Conservation (phyloP, 139 green algal species). For the Chlorella sp. region DNA sequence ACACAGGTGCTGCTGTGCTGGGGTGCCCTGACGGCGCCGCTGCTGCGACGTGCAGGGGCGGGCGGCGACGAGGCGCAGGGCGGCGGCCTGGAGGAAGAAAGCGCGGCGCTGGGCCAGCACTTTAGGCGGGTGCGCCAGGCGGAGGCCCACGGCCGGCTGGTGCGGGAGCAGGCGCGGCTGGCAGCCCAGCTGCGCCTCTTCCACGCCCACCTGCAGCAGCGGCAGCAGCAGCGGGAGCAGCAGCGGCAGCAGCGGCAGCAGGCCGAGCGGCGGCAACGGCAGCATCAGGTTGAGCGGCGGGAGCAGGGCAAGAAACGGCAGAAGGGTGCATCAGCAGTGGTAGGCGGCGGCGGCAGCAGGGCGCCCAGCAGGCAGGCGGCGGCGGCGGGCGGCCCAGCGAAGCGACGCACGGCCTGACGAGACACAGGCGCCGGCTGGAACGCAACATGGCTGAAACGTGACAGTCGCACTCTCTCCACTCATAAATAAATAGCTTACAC, state of each 20-base stretch:
- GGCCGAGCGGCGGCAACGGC: neutral
- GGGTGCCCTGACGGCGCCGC: neutral
- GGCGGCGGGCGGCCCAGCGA: too few species aligned
- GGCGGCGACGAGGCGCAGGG: neutral
- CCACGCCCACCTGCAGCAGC: conserved; percentile 42
- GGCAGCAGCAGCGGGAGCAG: too few species aligned
- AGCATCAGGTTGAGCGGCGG: conserved; percentile 15
- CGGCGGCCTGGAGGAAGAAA: neutral
- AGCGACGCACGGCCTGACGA: too few species aligned
- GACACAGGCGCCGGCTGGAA: too few species aligned
- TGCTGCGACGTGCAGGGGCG: neutral
- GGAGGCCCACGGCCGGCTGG: conserved; percentile 23
- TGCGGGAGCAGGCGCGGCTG: conserved; percentile 28
- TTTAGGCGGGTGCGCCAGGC: conserved; percentile 13
- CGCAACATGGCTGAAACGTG: too few species aligned
- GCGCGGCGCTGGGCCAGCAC: neutral
- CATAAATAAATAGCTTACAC: too few species aligned
- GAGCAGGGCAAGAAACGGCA: conserved; percentile 21
- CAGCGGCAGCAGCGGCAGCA: too few species aligned
- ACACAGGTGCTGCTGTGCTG: neutral
- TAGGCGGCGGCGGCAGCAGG: too few species aligned
- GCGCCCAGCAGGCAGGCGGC: too few species aligned
- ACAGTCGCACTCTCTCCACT: too few species aligned
- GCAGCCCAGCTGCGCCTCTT: conserved; percentile 42
- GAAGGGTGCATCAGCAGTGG: too few species aligned